Evolutionary conservation across 257 asterid genomes (phyloP).

Genomic region (Jacaranda copaia): DNA sequence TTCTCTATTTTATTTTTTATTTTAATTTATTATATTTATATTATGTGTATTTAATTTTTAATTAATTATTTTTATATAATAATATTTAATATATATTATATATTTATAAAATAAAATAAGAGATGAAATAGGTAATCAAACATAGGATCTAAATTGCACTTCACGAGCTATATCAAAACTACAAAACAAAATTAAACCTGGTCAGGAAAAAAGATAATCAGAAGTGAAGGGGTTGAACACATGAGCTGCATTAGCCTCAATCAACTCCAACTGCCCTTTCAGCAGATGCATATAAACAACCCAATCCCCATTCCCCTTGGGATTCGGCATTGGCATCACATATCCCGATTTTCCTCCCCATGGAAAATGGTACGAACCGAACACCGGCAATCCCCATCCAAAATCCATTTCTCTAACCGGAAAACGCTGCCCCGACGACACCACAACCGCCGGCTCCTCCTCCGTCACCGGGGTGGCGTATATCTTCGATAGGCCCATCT

Average conservation of each 20-base stretch:
- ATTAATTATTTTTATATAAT: no score
- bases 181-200: constrained; percentile 1
- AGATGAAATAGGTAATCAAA: no score
- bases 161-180: no score
- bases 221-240: constrained; percentile 53
- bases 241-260: constrained; percentile 53
- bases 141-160: no score
- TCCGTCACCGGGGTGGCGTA: constrained; percentile 45
- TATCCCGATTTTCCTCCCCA: constrained; percentile 77
- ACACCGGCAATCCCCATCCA: constrained; percentile 71
- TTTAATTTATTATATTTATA: no score
- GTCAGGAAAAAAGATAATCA: constrained; percentile 41
- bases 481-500: constrained; percentile 47
- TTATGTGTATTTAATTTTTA: no score
- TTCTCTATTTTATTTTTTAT: no score
- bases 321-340: constrained; percentile 76
- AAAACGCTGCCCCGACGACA: constrained; percentile 62
- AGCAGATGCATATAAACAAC: constrained; percentile 68
- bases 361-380: constrained; percentile 72
- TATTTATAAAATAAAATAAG: no score
- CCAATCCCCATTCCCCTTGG: constrained; percentile 81
- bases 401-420: constrained; percentile 59
- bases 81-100: no score
- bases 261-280: constrained; percentile 54
- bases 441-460: constrained; percentile 67